These are phyloP conservation scores for Rhododendron simsii DNA, from an alignment of 148 eudicot species.

Conservation along the genomic window DNA sequence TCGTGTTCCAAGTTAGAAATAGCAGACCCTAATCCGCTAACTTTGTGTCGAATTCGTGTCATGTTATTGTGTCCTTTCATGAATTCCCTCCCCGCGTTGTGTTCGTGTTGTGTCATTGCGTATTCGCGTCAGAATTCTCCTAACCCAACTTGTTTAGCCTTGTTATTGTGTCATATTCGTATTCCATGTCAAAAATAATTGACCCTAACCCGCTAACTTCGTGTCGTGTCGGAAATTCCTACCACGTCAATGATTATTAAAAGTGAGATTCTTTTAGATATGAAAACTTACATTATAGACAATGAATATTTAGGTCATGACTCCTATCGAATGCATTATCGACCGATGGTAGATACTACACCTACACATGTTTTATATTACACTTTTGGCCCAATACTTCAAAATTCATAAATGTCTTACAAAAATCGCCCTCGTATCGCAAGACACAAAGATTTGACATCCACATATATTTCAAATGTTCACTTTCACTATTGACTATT, in stretches of 20 bases:
- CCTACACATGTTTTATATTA: background rate
- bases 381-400: background rate
- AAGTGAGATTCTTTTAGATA: background rate
- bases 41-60: too few species aligned
- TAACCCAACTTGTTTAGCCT: too few species aligned
- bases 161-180: too few species aligned
- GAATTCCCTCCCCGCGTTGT: too few species aligned
- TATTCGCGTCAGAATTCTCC: too few species aligned
- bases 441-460: background rate
- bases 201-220: too few species aligned
- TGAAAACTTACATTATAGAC: background rate
- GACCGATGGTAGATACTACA: background rate
- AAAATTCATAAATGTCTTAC: too few species aligned
- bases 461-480: background rate
- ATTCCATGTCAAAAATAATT: too few species aligned
- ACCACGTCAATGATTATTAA: background rate
- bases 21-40: too few species aligned
- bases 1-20: too few species aligned
- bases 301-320: background rate
- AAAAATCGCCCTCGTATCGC: background rate
- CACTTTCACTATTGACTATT: background rate
- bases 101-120: too few species aligned
- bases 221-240: background rate
- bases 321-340: background rate
- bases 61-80: too few species aligned